phyloP scores from a whole-genome alignment of 208 protist genomes.

The Zelonia costaricensis region DNA sequence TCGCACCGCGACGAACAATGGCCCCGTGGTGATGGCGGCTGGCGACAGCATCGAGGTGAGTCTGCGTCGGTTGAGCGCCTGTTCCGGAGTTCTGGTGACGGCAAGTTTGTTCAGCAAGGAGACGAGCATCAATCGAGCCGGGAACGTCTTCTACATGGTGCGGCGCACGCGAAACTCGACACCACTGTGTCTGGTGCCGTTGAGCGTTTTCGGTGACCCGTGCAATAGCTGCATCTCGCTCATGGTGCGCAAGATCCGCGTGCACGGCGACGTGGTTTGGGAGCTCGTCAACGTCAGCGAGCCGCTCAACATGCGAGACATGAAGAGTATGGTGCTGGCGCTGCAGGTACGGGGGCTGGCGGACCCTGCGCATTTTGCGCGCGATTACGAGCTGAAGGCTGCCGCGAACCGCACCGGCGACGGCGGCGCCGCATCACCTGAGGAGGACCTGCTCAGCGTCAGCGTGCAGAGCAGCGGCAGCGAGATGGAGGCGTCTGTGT shows the following conservation, averaged over 20 bases:
- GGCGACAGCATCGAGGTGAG: conserved; percentile 68
- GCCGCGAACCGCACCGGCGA: conserved; percentile 9
- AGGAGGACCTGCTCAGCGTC: conserved; percentile 15
- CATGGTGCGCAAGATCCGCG: conserved; percentile 67
- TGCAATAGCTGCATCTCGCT: conserved; percentile 55
- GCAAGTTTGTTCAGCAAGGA: conserved; percentile 64
- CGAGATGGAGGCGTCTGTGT: conserved; percentile 10
- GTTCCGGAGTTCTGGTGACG: conserved; percentile 52
- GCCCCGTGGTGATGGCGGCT: conserved; percentile 45
- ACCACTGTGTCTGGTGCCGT: conserved; percentile 57
- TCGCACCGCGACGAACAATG: conserved; percentile 25
- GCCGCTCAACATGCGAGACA: conserved; percentile 39
- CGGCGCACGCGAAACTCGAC: conserved; percentile 32
- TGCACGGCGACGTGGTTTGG: conserved; percentile 52
- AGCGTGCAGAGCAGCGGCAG: conserved; percentile 18
- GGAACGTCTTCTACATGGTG: conserved; percentile 68
- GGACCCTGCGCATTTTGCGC: conserved; percentile 50
- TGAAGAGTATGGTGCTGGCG: conserved; percentile 54
- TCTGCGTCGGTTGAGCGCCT: conserved; percentile 48
- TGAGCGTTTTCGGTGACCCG: conserved; percentile 29
- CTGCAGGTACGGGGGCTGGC: conserved; percentile 58
- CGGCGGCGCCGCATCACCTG: background rate
- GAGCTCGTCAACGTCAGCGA: conserved; percentile 79
- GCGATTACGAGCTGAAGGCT: conserved; percentile 39
- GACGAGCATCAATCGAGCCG: conserved; percentile 26